Percentiles rank a stretch among this genome's conserved stretches.
Conservation (phyloP, 768 basidiomycete species). For the Rhizopogon salebrosus region DNA sequence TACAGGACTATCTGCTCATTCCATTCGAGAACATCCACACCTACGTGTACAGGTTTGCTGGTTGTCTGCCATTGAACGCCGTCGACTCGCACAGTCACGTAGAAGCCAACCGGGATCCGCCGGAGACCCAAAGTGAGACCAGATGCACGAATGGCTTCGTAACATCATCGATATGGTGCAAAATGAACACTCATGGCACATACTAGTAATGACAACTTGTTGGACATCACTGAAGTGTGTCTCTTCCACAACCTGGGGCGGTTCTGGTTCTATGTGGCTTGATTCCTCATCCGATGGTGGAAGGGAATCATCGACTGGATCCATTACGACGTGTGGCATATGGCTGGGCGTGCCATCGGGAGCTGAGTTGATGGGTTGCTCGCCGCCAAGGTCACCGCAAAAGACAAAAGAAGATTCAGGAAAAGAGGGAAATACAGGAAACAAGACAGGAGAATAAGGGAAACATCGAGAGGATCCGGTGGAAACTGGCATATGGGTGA, state of each 20-base stretch:
- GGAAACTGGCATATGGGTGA: too few species aligned
- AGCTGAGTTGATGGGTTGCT: too few species aligned
- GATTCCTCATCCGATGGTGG: not conserved
- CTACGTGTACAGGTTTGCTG: not conserved
- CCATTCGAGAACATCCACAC: not conserved
- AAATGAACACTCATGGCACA: not conserved
- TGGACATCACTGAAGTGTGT: not conserved
- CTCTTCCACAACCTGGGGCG: not conserved
- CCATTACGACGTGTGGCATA: too few species aligned
- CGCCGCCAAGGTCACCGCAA: too few species aligned
- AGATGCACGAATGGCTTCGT: not conserved
- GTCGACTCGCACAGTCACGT: not conserved
- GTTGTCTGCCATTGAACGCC: not conserved
- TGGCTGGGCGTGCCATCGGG: too few species aligned
- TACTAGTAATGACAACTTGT: not conserved
- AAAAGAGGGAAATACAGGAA: too few species aligned
- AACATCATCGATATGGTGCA: not conserved
- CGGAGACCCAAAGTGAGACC: not conserved
- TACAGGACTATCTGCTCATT: too few species aligned
- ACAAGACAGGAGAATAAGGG: too few species aligned
- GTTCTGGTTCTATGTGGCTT: not conserved
- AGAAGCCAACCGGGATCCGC: constrained; percentile 9
- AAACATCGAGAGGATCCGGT: too few species aligned
- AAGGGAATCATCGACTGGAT: not conserved
- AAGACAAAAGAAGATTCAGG: too few species aligned